phyloP scores from a whole-genome alignment of 2,329 filamentous ascomycete genomes.

The Botrytis pseudocinerea region DNA sequence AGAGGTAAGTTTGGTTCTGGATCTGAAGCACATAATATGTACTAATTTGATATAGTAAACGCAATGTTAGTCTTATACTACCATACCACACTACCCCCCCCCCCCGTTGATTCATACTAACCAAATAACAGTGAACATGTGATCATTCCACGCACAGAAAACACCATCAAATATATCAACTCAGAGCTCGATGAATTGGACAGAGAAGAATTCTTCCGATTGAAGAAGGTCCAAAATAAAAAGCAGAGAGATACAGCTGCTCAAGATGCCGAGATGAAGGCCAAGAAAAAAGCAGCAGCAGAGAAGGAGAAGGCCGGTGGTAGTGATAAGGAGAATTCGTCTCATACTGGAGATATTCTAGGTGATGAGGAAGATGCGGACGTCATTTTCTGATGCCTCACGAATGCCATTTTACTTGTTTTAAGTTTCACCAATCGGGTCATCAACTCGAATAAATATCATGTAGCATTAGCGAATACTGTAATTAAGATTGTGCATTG shows the following conservation, averaged over 20 bases:
- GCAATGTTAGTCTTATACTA: constrained; percentile 67
- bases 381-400: constrained; percentile 69
- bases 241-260: constrained; percentile 76
- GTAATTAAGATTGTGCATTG: constrained; percentile 22
- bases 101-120: constrained; percentile 26
- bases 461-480: constrained; percentile 37
- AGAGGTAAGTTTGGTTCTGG: constrained; percentile 61
- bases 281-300: constrained; percentile 58
- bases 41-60: constrained; percentile 62
- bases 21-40: constrained; percentile 29
- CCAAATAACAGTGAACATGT: constrained; percentile 68
- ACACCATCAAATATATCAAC: constrained; percentile 99
- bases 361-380: constrained; percentile 78
- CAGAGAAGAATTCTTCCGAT: constrained; percentile 93
- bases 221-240: constrained; percentile 92
- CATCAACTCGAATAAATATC: constrained; percentile 22
- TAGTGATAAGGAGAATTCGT: constrained; percentile 44
- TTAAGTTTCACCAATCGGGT: neutral
- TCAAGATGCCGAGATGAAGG: constrained; percentile 73
- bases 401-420: constrained; percentile 7
- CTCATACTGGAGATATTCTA: constrained; percentile 63
- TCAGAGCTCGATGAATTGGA: constrained; percentile 97
- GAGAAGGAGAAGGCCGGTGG: constrained; percentile 53
- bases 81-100: neutral
- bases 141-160: constrained; percentile 96